Percentiles rank a stretch among this genome's conserved stretches.
Evolutionary conservation across 2,329 filamentous ascomycete species (phyloP).

Genomic region (Zymoseptoria tritici): DNA sequence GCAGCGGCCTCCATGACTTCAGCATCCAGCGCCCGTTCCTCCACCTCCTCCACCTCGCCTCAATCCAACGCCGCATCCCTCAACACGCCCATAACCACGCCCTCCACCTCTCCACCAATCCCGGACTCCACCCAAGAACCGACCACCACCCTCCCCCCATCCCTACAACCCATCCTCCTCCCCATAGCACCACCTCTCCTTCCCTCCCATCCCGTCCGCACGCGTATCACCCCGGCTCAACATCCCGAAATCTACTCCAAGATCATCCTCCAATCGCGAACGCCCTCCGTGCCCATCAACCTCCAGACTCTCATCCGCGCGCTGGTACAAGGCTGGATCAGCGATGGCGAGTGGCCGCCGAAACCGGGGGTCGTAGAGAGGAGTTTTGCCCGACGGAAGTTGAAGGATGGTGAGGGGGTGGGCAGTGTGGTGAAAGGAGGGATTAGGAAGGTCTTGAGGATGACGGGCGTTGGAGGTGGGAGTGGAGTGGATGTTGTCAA

Average conservation of each 20-base stretch:
- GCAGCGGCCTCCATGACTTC: conserved; percentile 12
- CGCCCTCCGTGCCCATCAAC: conserved; percentile 83
- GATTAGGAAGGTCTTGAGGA: conserved; percentile 37
- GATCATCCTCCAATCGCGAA: conserved; percentile 69
- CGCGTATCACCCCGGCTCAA: conserved; percentile 63
- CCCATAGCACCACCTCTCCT: conserved; percentile 68
- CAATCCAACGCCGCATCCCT: conserved; percentile 1
- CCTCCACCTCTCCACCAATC: conserved; percentile 4
- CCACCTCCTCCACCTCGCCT: conserved; percentile 31
- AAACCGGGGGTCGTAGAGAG: conserved; percentile 46
- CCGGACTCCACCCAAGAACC: conserved; percentile 7
- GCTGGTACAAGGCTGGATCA: conserved; percentile 85
- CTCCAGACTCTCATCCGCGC: conserved; percentile 70
- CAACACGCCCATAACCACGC: conserved; percentile 14
- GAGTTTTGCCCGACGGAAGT: conserved; percentile 30
- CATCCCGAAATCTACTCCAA: conserved; percentile 86
- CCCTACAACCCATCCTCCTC: conserved; percentile 42
- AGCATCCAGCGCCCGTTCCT: conserved; percentile 28
- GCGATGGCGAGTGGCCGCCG: conserved; percentile 88
- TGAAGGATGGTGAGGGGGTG: conserved; percentile 21
- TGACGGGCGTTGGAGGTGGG: conserved; percentile 16
- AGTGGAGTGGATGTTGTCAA: not conserved
- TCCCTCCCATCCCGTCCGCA: conserved; percentile 68
- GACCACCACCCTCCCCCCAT: conserved; percentile 7
- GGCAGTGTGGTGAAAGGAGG: conserved; percentile 32